These are phyloP conservation scores for Aspergillus sp. DNA, from an alignment of 2,329 filamentous ascomycete genomes.

Conservation along the genomic window DNA sequence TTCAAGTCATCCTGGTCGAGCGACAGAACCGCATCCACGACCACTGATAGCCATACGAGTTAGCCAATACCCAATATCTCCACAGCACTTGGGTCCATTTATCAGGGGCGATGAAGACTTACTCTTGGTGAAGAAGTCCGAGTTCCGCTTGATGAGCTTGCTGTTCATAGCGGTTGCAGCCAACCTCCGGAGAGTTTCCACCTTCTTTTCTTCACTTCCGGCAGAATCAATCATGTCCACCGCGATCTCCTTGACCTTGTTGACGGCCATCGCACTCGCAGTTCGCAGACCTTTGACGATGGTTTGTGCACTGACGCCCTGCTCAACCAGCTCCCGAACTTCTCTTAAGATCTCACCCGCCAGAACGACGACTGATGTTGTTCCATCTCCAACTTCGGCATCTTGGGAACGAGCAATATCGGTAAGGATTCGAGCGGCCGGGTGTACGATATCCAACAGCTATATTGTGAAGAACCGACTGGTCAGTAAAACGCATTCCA, in stretches of 20 bases:
- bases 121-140: conserved; percentile 97
- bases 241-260: conserved; percentile 98
- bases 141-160: conserved; percentile 98
- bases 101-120: conserved; percentile 20
- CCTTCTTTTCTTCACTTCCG: conserved; percentile 78
- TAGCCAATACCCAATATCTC: conserved; percentile 12
- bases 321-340: conserved; percentile 92
- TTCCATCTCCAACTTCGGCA: conserved; percentile 96
- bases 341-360: conserved; percentile 98
- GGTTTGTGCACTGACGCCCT: conserved; percentile 93
- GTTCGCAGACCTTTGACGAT: conserved; percentile 95
- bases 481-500: conserved; percentile 1
- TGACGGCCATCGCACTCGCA: conserved; percentile 86
- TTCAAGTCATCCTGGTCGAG: conserved; percentile 96
- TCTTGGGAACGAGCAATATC: conserved; percentile 99
- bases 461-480: conserved; percentile 36
- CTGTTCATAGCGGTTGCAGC: conserved; percentile 98
- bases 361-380: conserved; percentile 93
- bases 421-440: conserved; percentile 92
- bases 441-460: conserved; percentile 98
- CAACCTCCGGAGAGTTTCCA: conserved; percentile 84
- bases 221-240: conserved; percentile 66
- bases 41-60: conserved; percentile 62
- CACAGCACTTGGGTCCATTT: not conserved
- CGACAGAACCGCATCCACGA: conserved; percentile 92